phyloP scores from a whole-genome alignment of 139 green algal genomes.

The Haematococcus lacustris region DNA sequence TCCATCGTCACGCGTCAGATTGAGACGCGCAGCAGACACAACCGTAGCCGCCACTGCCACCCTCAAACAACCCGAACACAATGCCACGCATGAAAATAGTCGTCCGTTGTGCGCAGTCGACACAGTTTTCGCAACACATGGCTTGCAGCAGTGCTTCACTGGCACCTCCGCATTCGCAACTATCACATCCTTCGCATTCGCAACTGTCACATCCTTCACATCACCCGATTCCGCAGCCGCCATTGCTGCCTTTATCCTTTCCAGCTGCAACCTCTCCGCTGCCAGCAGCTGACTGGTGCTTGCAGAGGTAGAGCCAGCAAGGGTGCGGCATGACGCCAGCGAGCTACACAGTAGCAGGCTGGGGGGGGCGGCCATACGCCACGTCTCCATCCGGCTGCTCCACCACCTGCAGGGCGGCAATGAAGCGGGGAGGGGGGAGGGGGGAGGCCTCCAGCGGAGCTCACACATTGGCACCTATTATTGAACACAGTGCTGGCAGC shows the following conservation, averaged over 20 bases:
- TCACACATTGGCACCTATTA: background rate
- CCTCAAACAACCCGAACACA: background rate
- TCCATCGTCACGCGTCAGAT: background rate
- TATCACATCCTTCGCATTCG: background rate
- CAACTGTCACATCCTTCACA: too few species aligned
- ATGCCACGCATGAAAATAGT: background rate
- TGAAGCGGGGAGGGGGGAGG: background rate
- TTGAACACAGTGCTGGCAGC: too few species aligned
- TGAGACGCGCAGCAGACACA: background rate
- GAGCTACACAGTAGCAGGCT: background rate
- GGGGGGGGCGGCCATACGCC: conserved; percentile 28
- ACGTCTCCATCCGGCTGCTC: conserved; percentile 54
- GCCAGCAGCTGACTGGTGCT: background rate
- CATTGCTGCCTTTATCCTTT: background rate
- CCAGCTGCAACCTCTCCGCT: background rate
- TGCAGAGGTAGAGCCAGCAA: too few species aligned
- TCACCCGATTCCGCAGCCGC: background rate
- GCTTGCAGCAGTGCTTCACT: background rate
- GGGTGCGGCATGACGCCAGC: too few species aligned
- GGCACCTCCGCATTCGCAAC: too few species aligned
- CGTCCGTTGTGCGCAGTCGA: background rate
- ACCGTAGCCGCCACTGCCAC: background rate
- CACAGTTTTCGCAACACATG: background rate
- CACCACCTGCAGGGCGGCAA: conserved; percentile 28
- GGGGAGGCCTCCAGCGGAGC: background rate